These are phyloP conservation scores for Metarhizium guizhouense DNA, from an alignment of 2,329 filamentous ascomycete species.

Conservation along the genomic window DNA sequence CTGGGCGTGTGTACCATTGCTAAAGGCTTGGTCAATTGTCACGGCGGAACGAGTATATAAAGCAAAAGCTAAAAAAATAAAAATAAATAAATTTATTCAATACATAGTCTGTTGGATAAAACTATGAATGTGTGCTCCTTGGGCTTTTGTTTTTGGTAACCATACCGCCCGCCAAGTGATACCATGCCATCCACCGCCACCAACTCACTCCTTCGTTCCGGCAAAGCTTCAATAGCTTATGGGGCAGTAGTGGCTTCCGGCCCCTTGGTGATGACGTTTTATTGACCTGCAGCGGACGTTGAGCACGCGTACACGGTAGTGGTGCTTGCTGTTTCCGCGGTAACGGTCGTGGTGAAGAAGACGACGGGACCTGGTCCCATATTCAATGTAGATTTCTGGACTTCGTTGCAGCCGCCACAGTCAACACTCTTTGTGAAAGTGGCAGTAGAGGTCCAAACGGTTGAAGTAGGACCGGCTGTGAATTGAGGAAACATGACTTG, in stretches of 20 bases:
- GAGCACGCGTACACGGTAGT: conserved; percentile 7
- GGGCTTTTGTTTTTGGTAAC: background rate
- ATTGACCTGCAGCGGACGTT: background rate
- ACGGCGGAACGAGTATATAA: no score
- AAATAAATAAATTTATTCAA: no score
- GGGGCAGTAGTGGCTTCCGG: background rate
- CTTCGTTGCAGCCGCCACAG: conserved; percentile 16
- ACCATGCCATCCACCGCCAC: background rate
- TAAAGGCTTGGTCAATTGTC: no score
- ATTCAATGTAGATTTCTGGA: conserved; percentile 1
- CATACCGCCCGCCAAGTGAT: no score
- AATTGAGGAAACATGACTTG: conserved; percentile 4
- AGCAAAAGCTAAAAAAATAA: no score
- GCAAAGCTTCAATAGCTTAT: background rate
- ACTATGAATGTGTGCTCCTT: no score
- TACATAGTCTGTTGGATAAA: no score
- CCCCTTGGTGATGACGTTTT: background rate
- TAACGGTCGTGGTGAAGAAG: conserved; percentile 14
- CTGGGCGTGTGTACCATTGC: no score
- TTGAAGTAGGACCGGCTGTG: conserved; percentile 13
- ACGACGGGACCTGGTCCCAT: conserved; percentile 13
- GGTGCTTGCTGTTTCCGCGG: conserved; percentile 6
- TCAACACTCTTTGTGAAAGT: conserved; percentile 14
- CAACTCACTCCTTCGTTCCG: background rate
- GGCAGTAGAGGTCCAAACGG: conserved; percentile 16